Conservation (phyloP, 176 grass and related monocot genomes). For the Zea luxurians region DNA sequence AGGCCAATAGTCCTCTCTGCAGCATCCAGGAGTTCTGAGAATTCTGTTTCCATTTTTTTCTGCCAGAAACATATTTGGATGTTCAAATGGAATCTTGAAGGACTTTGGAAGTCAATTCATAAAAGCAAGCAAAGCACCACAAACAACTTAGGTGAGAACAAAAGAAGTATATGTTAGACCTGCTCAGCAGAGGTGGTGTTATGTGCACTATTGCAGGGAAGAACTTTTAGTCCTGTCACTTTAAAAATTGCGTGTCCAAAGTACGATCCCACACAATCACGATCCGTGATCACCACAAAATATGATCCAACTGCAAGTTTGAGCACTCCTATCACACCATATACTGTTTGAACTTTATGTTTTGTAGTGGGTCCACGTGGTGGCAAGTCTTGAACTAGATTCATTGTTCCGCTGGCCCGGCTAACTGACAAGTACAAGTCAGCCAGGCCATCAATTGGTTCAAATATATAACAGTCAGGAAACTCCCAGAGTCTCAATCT, state of each 20-base stretch:
- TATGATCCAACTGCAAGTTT: constrained; percentile 91
- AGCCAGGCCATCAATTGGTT: constrained; percentile 73
- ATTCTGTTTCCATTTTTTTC: constrained; percentile 81
- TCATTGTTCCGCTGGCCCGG: constrained; percentile 71
- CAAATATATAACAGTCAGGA: constrained; percentile 77
- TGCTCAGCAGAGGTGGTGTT: constrained; percentile 59
- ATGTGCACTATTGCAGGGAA: constrained; percentile 71
- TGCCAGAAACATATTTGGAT: constrained; percentile 44
- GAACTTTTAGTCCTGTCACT: constrained; percentile 80
- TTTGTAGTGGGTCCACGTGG: constrained; percentile 40
- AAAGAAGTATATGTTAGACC: constrained; percentile 44
- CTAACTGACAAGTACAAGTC: constrained; percentile 74
- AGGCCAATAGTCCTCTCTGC: constrained; percentile 74
- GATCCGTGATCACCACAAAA: constrained; percentile 71
- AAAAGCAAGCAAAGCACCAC: too few species aligned
- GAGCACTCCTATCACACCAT: constrained; percentile 80
- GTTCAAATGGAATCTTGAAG: constrained; percentile 10
- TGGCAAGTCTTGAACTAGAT: constrained; percentile 64
- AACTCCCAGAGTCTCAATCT: constrained; percentile 81
- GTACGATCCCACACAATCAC: constrained; percentile 84
- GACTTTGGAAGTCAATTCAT: too few species aligned
- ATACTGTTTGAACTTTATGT: constrained; percentile 61
- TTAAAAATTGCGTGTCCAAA: constrained; percentile 79
- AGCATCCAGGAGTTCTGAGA: constrained; percentile 66
- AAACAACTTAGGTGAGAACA: constrained; percentile 19